A percentile compares a stretch with the other conserved stretches of the same genome.
These are phyloP conservation scores for Wallacemonas collosoma DNA, from an alignment of 208 protist genomes.

Conservation along the genomic window DNA sequence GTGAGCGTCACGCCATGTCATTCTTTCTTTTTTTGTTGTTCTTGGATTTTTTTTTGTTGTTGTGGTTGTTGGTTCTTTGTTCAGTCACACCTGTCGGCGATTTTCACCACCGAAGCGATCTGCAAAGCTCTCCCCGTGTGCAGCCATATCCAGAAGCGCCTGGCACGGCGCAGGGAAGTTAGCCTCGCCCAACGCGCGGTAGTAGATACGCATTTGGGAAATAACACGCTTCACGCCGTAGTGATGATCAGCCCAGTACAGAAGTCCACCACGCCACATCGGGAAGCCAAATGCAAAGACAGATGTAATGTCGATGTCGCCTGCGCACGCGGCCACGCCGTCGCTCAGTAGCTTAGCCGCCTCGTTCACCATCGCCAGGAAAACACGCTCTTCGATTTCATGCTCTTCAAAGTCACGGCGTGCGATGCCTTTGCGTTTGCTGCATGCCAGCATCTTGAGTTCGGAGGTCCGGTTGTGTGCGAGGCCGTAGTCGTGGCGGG, in stretches of 20 bases:
- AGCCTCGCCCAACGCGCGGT: conserved; percentile 29
- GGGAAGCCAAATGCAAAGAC: conserved; percentile 90
- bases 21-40: conserved; percentile 17
- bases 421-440: conserved; percentile 50
- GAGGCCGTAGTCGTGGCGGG: conserved; percentile 20
- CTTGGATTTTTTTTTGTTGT: conserved; percentile 16
- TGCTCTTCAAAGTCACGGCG: conserved; percentile 64
- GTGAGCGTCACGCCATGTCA: not conserved
- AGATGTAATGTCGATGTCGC: conserved; percentile 87
- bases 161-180: conserved; percentile 61
- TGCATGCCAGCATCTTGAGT: conserved; percentile 51
- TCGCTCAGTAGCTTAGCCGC: conserved; percentile 80
- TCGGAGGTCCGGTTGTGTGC: conserved; percentile 65
- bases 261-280: conserved; percentile 72
- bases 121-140: conserved; percentile 49
- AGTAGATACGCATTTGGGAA: conserved; percentile 63
- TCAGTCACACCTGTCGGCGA: not conserved
- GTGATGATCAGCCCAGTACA: conserved; percentile 70
- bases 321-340: conserved; percentile 55
- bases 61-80: not conserved
- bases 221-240: conserved; percentile 61
- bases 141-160: conserved; percentile 50
- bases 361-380: conserved; percentile 93
- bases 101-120: conserved; percentile 1
- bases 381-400: conserved; percentile 88